Evolutionary conservation across 164 flowering plant genomes (phyloP).

Genomic region (Vitis rupestris): DNA sequence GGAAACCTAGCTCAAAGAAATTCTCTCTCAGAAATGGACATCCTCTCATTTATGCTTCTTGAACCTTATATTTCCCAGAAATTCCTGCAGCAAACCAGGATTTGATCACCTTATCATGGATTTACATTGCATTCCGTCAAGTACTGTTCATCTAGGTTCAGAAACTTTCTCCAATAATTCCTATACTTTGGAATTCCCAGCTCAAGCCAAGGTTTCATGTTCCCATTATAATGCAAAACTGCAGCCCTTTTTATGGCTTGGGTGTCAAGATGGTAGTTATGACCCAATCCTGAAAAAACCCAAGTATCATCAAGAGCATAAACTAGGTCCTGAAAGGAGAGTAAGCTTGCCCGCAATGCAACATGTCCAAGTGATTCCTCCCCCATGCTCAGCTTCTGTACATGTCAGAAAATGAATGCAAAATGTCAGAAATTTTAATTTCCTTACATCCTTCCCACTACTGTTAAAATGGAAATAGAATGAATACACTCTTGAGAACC

Average conservation of each 20-base stretch:
- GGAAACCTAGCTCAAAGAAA: constrained; percentile 15
- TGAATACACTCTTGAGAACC: background rate
- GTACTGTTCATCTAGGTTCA: constrained; percentile 58
- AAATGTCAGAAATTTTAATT: background rate
- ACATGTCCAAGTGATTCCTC: constrained; percentile 26
- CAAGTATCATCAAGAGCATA: constrained; percentile 57
- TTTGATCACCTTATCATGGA: constrained; percentile 21
- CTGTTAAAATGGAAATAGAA: too few species aligned
- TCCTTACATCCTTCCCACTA: background rate
- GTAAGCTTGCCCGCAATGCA: constrained; percentile 58
- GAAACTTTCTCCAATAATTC: constrained; percentile 60
- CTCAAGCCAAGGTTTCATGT: constrained; percentile 99
- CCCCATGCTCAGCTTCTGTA: constrained; percentile 26
- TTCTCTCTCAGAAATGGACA: constrained; percentile 15
- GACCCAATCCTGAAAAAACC: constrained; percentile 79
- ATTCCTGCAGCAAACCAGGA: constrained; percentile 4
- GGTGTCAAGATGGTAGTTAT: constrained; percentile 51
- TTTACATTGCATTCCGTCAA: constrained; percentile 80
- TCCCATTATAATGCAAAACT: constrained; percentile 89
- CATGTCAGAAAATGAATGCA: constrained; percentile 1
- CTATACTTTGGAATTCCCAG: constrained; percentile 75
- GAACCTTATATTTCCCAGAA: constrained; percentile 10
- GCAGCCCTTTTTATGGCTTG: constrained; percentile 49
- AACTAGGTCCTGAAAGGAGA: constrained; percentile 61
- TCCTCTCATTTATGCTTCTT: constrained; percentile 13